A percentile compares a stretch with the other conserved stretches of the same genome.
Conservation (phyloP, 495 filamentous ascomycete genomes). For the Penicillium robsamsonii region DNA sequence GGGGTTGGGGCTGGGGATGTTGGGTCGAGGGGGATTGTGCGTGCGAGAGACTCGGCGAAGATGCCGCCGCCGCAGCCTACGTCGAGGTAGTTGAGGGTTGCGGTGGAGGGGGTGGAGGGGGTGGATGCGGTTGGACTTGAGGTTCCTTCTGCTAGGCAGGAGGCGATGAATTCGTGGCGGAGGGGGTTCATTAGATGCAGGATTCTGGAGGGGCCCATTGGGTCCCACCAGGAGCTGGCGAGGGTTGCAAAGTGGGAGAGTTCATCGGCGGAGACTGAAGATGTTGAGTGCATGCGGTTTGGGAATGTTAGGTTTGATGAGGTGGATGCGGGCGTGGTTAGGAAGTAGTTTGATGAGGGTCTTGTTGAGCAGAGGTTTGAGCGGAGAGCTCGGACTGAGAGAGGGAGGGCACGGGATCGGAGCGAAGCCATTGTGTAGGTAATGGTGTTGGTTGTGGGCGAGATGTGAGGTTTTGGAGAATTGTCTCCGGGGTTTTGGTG, state of each 20-base stretch:
- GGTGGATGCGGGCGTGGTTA: background rate
- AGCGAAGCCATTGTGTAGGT: conserved; percentile 21
- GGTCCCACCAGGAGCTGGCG: conserved; percentile 96
- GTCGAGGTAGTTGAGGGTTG: conserved; percentile 72
- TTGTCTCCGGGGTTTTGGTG: conserved; percentile 1
- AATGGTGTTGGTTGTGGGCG: background rate
- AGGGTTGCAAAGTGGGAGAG: conserved; percentile 92
- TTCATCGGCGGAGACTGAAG: conserved; percentile 80
- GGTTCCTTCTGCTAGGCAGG: conserved; percentile 55
- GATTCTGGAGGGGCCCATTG: conserved; percentile 84
- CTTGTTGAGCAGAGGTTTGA: conserved; percentile 4
- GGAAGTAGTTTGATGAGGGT: conserved; percentile 11
- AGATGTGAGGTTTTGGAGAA: background rate
- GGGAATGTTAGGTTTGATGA: background rate
- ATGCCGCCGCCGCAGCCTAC: conserved; percentile 96
- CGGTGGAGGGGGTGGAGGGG: conserved; percentile 15
- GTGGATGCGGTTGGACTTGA: conserved; percentile 11
- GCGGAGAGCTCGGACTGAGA: conserved; percentile 12
- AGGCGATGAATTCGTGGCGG: conserved; percentile 84
- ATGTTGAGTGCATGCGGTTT: conserved; percentile 48
- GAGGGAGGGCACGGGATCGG: conserved; percentile 2
- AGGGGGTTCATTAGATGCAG: conserved; percentile 98
- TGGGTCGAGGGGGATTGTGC: conserved; percentile 51
- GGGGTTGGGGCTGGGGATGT: conserved; percentile 50
- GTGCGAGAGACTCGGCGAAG: conserved; percentile 87